A percentile compares a stretch with the other conserved stretches of the same genome.
Evolutionary conservation across 1,284 basidiomycete species (phyloP).

Genomic region (Pseudozyma sp.): DNA sequence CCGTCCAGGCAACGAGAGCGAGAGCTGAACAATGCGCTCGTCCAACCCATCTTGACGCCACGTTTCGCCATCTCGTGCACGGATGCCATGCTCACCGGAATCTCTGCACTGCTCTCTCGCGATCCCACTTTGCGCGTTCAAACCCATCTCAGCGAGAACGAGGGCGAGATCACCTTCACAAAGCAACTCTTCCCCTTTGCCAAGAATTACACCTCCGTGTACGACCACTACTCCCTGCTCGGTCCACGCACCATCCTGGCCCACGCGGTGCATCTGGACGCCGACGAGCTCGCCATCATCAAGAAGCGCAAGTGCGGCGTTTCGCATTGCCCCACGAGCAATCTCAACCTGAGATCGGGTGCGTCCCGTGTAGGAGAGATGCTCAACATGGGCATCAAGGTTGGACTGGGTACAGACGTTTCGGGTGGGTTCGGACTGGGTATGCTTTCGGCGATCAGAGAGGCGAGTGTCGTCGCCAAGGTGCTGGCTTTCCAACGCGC

Average conservation of each 20-base stretch:
- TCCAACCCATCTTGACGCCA: conserved; percentile 91
- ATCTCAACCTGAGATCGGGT: conserved; percentile 88
- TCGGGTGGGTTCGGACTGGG: conserved; percentile 88
- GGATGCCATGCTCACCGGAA: conserved; percentile 75
- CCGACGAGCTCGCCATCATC: conserved; percentile 80
- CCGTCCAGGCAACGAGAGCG: conserved; percentile 46
- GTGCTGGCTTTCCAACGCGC: conserved; percentile 71
- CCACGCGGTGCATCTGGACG: conserved; percentile 84
- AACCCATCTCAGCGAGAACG: conserved; percentile 92
- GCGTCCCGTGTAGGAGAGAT: conserved; percentile 81
- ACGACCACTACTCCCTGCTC: conserved; percentile 83
- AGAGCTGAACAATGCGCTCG: conserved; percentile 70
- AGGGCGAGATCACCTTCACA: conserved; percentile 78
- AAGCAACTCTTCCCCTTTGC: conserved; percentile 74
- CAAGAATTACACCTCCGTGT: conserved; percentile 73
- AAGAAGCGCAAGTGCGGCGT: conserved; percentile 78
- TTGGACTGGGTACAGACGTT: conserved; percentile 85
- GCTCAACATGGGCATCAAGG: conserved; percentile 87
- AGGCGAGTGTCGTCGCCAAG: conserved; percentile 86
- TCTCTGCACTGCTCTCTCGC: conserved; percentile 74
- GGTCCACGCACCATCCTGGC: conserved; percentile 85
- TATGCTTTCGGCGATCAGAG: conserved; percentile 83
- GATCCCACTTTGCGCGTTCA: conserved; percentile 79
- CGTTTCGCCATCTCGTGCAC: conserved; percentile 96
- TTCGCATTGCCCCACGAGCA: conserved; percentile 88